Evolutionary conservation across 2,329 filamentous ascomycete species (phyloP).

Genomic region (Fulvia fulva): DNA sequence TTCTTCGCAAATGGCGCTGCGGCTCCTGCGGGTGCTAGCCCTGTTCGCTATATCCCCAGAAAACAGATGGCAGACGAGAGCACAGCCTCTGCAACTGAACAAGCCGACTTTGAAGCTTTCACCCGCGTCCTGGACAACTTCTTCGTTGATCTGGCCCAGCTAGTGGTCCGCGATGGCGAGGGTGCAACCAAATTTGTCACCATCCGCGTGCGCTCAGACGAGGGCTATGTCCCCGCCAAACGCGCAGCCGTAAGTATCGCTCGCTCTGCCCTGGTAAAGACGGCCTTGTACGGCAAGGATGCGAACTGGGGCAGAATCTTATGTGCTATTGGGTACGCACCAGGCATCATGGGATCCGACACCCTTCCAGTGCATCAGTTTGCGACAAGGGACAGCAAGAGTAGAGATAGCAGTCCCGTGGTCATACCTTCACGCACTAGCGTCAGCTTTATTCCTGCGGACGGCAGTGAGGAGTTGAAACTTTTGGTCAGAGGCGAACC

Average conservation of each 20-base stretch:
- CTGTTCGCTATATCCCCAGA: constrained; percentile 1
- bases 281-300: constrained; percentile 91
- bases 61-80: no score
- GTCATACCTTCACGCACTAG: constrained; percentile 67
- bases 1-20: constrained; percentile 94
- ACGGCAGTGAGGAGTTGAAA: constrained; percentile 73
- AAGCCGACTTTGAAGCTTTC: constrained; percentile 50
- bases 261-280: constrained; percentile 90
- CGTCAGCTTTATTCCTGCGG: constrained; percentile 73
- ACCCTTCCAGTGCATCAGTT: constrained; percentile 19
- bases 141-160: constrained; percentile 78
- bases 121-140: constrained; percentile 69
- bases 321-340: constrained; percentile 83
- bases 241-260: constrained; percentile 85
- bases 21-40: constrained; percentile 20
- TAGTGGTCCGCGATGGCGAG: constrained; percentile 93
- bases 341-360: constrained; percentile 48
- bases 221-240: constrained; percentile 51
- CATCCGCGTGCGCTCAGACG: constrained; percentile 61
- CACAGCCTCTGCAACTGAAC: no score
- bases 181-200: constrained; percentile 98
- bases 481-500: constrained; percentile 76
- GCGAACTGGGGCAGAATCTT: constrained; percentile 98
- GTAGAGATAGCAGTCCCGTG: constrained; percentile 32
- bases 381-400: neutral